Evolutionary conservation across 257 asterid species (phyloP), one percentile per base, ranked within the genome.

Genomic region (Jacaranda copaia): DNA sequence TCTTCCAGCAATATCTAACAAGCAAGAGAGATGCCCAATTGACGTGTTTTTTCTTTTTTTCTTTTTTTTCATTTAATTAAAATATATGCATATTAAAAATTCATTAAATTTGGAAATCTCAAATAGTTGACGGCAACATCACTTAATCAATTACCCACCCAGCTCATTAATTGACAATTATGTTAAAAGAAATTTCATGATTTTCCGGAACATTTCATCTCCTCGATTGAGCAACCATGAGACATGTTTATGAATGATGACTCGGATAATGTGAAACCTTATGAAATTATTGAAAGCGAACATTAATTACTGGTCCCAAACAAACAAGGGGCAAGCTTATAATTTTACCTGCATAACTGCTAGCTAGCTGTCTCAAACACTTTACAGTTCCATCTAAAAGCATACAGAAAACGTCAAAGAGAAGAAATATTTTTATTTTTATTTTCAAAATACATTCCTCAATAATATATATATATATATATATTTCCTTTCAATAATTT

Each of bases 161-260:
- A 25, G 63, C 6, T 18, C 13, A 3, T 13, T 36, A 57, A 57
- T 18, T 51, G 38, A 18, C 38, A 57, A 1, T 7, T 39, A 6
- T 63, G 43, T 18, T 14, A 15, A 62, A 39, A 25, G 32, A 2
- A 62, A 19, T 32, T 36, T 63, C 14, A 62, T 13, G 45, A 36
- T 39, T 9, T 38, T 64, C 25, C 3, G 13, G 18, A 13, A 12
- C 9, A 32, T 61, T 63, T 65, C 53, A 65, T 38, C 6, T 36
- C 48, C 25, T 64, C 13, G 39, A 2, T 0, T n/a, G 71, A 65
- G 20, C 73, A 68, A 68, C 19, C 38, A 48, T 13, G 48, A 13
- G 60, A 69, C 62, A 49, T 11, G 61, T 69, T 25, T 35, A 6
- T 19, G n/a, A 45, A 35, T 67, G 74, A 46, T 49, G 73, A 46